Percentiles rank a stretch among this genome's conserved stretches.
Conservation (phyloP, 148 eudicot species). For the Camellia japonica region DNA sequence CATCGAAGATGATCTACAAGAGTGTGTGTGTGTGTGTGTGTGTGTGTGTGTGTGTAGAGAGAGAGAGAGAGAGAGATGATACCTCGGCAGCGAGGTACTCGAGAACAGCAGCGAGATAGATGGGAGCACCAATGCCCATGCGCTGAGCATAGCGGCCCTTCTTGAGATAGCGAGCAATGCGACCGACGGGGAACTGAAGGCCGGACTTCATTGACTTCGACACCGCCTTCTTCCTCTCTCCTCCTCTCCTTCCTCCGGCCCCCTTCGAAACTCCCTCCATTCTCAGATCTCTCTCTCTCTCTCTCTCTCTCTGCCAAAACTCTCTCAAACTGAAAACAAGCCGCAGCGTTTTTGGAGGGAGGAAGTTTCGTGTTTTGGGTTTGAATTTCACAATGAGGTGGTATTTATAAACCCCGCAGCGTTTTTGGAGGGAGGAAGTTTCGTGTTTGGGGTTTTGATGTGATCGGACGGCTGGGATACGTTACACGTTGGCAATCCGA, state of each 20-base stretch:
- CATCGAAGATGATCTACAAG: too few species aligned
- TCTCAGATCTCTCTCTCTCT: not conserved
- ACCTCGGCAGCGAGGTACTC: slow-evolving; percentile 43
- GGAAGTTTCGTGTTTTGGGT: not conserved
- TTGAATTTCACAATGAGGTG: not conserved
- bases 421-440: not conserved
- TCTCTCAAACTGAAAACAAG: not conserved
- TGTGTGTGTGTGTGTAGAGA: not conserved
- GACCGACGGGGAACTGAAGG: slow-evolving; percentile 40
- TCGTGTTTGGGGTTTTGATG: not conserved
- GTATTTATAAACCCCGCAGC: not conserved
- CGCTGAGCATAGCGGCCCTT: slow-evolving; percentile 43
- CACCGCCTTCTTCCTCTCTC: slow-evolving; percentile 31
- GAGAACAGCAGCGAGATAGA: slow-evolving; percentile 40
- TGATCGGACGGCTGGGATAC: not conserved
- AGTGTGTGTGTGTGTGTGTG: not conserved
- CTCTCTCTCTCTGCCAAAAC: not conserved
- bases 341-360: slow-evolving; percentile 5
- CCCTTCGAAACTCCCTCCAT: slow-evolving; percentile 7
- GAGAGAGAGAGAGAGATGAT: not conserved
- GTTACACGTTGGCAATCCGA: not conserved
- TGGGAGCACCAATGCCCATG: slow-evolving; percentile 32
- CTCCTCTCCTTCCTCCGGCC: slow-evolving; percentile 21
- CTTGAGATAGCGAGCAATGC: slow-evolving; percentile 31
- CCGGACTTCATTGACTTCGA: slow-evolving; percentile 30